These are phyloP conservation scores for Aspergillus brunneoviolaceus DNA, from an alignment of 2,329 filamentous ascomycete species.

Conservation along the genomic window DNA sequence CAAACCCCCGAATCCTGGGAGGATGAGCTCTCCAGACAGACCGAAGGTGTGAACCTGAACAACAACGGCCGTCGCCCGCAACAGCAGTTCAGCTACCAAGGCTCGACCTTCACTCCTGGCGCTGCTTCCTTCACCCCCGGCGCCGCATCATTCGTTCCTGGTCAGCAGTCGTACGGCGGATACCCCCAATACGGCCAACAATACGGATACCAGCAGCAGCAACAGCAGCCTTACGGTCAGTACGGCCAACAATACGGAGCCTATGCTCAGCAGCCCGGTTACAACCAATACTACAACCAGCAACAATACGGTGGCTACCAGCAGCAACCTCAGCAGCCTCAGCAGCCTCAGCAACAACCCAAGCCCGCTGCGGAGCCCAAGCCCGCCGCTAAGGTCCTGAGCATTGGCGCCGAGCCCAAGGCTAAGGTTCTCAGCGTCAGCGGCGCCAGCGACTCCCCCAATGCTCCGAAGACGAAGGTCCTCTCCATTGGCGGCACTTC, in stretches of 20 bases:
- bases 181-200: conserved; percentile 46
- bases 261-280: conserved; percentile 42
- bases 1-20: conserved; percentile 83
- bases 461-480: conserved; percentile 67
- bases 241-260: conserved; percentile 47
- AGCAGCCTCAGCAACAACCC: conserved; percentile 40
- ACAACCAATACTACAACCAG: conserved; percentile 45
- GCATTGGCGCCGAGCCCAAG: conserved; percentile 42
- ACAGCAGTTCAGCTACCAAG: conserved; percentile 43
- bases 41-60: conserved; percentile 73
- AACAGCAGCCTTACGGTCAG: conserved; percentile 46
- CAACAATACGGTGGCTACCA: conserved; percentile 40
- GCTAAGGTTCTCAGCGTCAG: conserved; percentile 63
- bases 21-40: conserved; percentile 78
- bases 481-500: conserved; percentile 68
- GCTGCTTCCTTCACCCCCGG: conserved; percentile 65
- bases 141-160: conserved; percentile 70
- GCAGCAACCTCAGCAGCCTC: conserved; percentile 39
- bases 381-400: conserved; percentile 18
- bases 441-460: conserved; percentile 47
- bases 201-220: conserved; percentile 36
- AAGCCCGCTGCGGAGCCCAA: conserved; percentile 48
- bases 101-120: conserved; percentile 62
- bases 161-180: conserved; percentile 48
- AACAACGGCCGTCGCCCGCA: conserved; percentile 54